phyloP scores from a whole-genome alignment of 768 basidiomycete species.

The Rhodotorula sphaerocarpa region DNA sequence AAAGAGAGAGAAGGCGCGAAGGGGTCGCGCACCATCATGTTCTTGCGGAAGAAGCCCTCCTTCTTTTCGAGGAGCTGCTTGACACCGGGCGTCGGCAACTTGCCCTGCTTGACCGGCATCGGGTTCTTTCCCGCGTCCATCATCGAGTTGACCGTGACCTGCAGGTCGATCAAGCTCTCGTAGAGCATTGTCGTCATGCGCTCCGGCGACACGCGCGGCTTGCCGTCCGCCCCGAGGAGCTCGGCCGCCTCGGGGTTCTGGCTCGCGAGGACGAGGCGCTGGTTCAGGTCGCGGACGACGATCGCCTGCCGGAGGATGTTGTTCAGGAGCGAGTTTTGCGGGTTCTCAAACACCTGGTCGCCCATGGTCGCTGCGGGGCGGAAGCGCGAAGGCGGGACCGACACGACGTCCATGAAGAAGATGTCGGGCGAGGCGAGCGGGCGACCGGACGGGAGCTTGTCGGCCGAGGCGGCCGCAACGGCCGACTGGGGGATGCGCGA shows the following conservation, averaged over 20 bases:
- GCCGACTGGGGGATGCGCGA: conserved; percentile 4
- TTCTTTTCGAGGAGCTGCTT: conserved; percentile 98
- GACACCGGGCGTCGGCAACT: conserved; percentile 81
- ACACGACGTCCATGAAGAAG: conserved; percentile 90
- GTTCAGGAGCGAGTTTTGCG: conserved; percentile 83
- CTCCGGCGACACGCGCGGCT: conserved; percentile 51
- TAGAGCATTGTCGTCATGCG: conserved; percentile 61
- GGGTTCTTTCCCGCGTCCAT: conserved; percentile 97
- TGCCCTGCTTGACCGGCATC: conserved; percentile 69
- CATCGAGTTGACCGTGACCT: conserved; percentile 91
- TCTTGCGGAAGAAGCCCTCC: conserved; percentile 91
- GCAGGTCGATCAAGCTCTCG: conserved; percentile 76
- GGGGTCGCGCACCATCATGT: conserved; percentile 77
- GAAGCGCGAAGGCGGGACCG: conserved; percentile 90
- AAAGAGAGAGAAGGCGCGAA: background rate
- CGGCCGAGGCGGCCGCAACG: background rate
- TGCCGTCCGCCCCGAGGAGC: conserved; percentile 41
- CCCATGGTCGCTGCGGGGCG: conserved; percentile 86
- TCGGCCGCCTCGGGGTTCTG: conserved; percentile 49
- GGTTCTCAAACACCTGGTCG: conserved; percentile 87
- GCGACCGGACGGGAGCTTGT: background rate
- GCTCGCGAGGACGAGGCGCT: conserved; percentile 56
- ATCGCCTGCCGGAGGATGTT: conserved; percentile 73
- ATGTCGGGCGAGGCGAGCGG: conserved; percentile 69
- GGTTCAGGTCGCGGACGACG: conserved; percentile 66